Percentiles rank a stretch among this genome's conserved stretches.
These are phyloP conservation scores for Ottelia alismoides DNA, from an alignment of 106 monocot genomes.

Conservation along the genomic window DNA sequence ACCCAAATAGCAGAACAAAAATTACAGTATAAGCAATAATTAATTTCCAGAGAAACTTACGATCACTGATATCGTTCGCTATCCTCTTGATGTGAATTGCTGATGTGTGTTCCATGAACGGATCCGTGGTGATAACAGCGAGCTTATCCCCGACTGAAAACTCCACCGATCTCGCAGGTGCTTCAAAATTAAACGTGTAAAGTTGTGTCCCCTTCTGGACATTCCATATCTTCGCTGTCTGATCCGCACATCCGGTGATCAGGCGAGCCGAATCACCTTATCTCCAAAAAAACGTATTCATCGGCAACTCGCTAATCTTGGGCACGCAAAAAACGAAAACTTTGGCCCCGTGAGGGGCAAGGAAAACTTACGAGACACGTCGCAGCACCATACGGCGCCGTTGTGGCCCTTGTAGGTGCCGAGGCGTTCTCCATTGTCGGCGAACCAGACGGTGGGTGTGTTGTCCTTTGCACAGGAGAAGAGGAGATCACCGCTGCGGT, in stretches of 20 bases:
- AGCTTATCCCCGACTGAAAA: constrained; percentile 78
- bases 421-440: constrained; percentile 80
- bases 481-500: constrained; percentile 68
- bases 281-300: not conserved
- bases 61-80: constrained; percentile 39
- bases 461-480: constrained; percentile 94
- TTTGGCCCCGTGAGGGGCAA: not conserved
- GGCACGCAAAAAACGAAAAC: not conserved
- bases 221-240: no score
- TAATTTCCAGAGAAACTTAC: constrained; percentile 17
- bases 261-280: constrained; percentile 73
- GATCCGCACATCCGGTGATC: constrained; percentile 69
- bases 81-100: constrained; percentile 76
- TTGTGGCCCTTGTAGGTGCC: constrained; percentile 81
- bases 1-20: no score
- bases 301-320: not conserved
- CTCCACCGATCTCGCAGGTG: constrained; percentile 72
- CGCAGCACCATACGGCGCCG: constrained; percentile 91
- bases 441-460: constrained; percentile 81
- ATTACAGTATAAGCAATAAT: not conserved
- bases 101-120: constrained; percentile 49
- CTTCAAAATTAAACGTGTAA: constrained; percentile 56
- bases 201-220: constrained; percentile 66
- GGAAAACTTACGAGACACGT: constrained; percentile 49
- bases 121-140: constrained; percentile 62